Conservation (phyloP, 352 stramenopile genomes). For the Phytophthora kernoviae region DNA sequence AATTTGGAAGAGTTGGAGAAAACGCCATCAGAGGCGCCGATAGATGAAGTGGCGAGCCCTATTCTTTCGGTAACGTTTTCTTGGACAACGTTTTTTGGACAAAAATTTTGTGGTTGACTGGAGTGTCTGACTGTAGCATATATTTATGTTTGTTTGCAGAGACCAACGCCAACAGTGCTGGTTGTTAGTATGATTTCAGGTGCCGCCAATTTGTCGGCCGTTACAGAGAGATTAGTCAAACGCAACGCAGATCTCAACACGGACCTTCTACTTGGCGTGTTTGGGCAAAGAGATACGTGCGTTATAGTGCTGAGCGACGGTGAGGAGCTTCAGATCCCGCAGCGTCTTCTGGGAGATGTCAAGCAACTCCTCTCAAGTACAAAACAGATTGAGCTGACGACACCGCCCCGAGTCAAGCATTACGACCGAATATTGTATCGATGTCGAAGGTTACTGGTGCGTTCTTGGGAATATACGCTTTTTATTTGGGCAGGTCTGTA, state of each 20-base stretch:
- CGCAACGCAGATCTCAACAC: slow-evolving; percentile 60
- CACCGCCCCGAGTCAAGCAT: slow-evolving; percentile 44
- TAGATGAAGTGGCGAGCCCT: slow-evolving; percentile 12
- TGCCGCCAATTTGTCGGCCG: slow-evolving; percentile 17
- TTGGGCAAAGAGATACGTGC: slow-evolving; percentile 65
- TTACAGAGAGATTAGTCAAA: slow-evolving; percentile 64
- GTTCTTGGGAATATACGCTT: slow-evolving; percentile 5
- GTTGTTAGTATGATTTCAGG: slow-evolving; percentile 65
- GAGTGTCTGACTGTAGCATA: slow-evolving; percentile 10
- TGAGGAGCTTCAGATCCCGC: slow-evolving; percentile 70
- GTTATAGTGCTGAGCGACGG: slow-evolving; percentile 75
- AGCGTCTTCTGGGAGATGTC: slow-evolving; percentile 53
- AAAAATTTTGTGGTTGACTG: neutral
- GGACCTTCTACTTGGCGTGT: slow-evolving; percentile 56
- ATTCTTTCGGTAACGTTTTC: slow-evolving; percentile 22
- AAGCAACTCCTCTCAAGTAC: slow-evolving; percentile 40
- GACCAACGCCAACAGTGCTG: slow-evolving; percentile 45
- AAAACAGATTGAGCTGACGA: slow-evolving; percentile 67
- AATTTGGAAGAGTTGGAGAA: slow-evolving; percentile 41
- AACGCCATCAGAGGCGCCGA: slow-evolving; percentile 24
- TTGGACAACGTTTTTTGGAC: too few species aligned
- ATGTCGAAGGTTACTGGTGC: slow-evolving; percentile 62
- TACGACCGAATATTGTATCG: slow-evolving; percentile 61
- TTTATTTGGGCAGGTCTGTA: neutral
- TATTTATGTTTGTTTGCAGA: slow-evolving; percentile 14